Base-by-base conservation (phyloP, 176 grass and related monocot genomes). In the Luzula sylvatica region DNA sequence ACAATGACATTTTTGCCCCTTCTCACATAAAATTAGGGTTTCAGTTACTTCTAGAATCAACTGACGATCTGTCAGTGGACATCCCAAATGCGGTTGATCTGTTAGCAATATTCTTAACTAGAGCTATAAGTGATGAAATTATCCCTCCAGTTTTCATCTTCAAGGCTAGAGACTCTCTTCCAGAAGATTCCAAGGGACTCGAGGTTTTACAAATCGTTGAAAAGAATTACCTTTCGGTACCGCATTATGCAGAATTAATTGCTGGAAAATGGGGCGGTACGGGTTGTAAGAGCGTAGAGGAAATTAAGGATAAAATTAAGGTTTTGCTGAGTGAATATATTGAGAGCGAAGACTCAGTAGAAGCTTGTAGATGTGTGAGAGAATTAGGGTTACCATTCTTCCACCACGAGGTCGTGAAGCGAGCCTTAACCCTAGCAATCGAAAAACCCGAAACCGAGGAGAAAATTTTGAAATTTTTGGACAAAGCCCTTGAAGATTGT, bases 381-480 rank as follows among this genome's bases (percentile, higher is more conserved):
- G 87, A 93, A 65, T 42, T 93, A 14, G 75, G 61, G 55, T 70
- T 93, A 46, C 81, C 87, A 11, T 93, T 93, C 46, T 93, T 78
- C 48, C 77, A 86, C 58, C 87, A 93, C 43, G 87, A 93, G 74
- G 87, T 93, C 72, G 87, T 93, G 66, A 93, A 93, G 46, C 73
- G 73, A 60, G 73, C 87, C 58, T 48, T 93, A 41, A 82, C 69
- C 32, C 23, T 93, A 41, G 61, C 54, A 2, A 74, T 93, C n/a
- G 87, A 93, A 56, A 93, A 73, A 27, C 42, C 42, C 0, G 64
- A 67, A 15, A 72, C 81, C 0, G 70, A 86, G 26, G 55, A 54
- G 43, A 46, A 68, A 48, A 78, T 93, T 21, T 45, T 93, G 7
- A 82, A 86, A 56, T 26, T 93, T 56, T 53, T 93, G 24, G 77